Conservation (phyloP, 192 early-diverging fungal species). For the Chytriomyces sp. region DNA sequence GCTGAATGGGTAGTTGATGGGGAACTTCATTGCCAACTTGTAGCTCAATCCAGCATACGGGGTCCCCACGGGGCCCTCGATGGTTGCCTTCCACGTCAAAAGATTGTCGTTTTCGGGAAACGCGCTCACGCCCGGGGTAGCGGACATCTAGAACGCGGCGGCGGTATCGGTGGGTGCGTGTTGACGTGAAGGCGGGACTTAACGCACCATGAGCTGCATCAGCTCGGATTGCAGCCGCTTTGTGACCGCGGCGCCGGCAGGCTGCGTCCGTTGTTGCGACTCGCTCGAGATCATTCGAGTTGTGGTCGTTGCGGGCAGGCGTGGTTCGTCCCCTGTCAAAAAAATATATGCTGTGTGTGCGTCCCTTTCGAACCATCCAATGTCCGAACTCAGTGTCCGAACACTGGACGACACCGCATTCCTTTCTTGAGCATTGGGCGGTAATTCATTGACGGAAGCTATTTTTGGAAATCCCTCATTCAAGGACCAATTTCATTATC, state of each 20-base stretch:
- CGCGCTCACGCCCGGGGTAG: constrained; percentile 62
- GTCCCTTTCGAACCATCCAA: no score
- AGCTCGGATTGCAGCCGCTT: constrained; percentile 38
- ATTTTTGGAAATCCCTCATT: background rate
- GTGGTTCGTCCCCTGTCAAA: background rate
- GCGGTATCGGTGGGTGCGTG: background rate
- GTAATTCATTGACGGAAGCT: no score
- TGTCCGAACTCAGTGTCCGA: no score
- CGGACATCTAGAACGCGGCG: constrained; percentile 51
- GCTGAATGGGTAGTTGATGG: constrained; percentile 52
- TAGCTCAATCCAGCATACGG: constrained; percentile 52
- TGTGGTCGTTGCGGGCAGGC: background rate
- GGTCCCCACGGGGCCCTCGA: constrained; percentile 48
- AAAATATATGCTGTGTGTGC: no score
- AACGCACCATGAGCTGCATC: constrained; percentile 36
- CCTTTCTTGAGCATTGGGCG: background rate
- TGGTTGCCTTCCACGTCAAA: constrained; percentile 53
- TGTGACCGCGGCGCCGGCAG: constrained; percentile 12
- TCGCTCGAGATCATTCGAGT: constrained; percentile 2
- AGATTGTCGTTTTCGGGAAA: constrained; percentile 69
- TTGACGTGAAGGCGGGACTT: background rate
- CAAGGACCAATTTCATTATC: background rate
- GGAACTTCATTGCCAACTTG: constrained; percentile 57
- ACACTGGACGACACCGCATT: background rate
- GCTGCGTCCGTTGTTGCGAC: background rate